phyloP scores from a whole-genome alignment of 192 early-diverging fungal genomes.

The Coemansia biformis region DNA sequence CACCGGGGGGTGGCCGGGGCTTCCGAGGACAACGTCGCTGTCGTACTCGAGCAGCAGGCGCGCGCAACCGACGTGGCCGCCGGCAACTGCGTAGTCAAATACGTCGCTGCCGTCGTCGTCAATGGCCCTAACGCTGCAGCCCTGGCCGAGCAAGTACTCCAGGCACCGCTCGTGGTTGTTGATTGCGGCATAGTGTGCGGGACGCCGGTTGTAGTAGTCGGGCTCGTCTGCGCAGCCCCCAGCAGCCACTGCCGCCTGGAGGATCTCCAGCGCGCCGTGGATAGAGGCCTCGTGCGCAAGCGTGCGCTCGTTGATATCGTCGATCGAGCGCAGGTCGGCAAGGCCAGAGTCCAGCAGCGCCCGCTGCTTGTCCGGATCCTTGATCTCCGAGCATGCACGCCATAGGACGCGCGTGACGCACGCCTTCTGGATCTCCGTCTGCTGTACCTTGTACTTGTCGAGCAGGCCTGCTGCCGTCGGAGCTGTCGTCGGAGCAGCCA shows the following conservation, averaged over 20 bases:
- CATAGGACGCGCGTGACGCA: slow-evolving; percentile 44
- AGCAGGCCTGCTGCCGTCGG: slow-evolving; percentile 10
- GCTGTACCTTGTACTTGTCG: slow-evolving; percentile 15
- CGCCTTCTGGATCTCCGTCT: slow-evolving; percentile 34
- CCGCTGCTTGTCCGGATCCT: slow-evolving; percentile 32
- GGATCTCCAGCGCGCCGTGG: slow-evolving; percentile 63
- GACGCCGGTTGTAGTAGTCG: slow-evolving; percentile 88
- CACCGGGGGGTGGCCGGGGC: slow-evolving; percentile 53
- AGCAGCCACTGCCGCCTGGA: slow-evolving; percentile 53
- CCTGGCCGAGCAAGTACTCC: slow-evolving; percentile 52
- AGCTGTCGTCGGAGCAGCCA: slow-evolving; percentile 1
- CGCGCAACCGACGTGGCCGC: slow-evolving; percentile 73
- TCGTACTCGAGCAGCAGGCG: slow-evolving; percentile 70
- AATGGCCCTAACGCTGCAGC: slow-evolving; percentile 51
- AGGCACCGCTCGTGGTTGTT: slow-evolving; percentile 73
- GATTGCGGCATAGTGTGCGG: slow-evolving; percentile 93
- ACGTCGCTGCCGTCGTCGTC: slow-evolving; percentile 92
- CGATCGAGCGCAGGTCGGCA: slow-evolving; percentile 75
- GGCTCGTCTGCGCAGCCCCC: slow-evolving; percentile 47
- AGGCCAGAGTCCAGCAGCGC: slow-evolving; percentile 60
- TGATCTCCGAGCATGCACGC: slow-evolving; percentile 47
- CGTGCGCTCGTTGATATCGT: slow-evolving; percentile 92
- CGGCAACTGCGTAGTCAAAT: slow-evolving; percentile 80
- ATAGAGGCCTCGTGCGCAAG: slow-evolving; percentile 87
- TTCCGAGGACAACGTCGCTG: slow-evolving; percentile 45